Conservation (phyloP, 1,284 basidiomycete genomes). For the Naganishia albida region DNA sequence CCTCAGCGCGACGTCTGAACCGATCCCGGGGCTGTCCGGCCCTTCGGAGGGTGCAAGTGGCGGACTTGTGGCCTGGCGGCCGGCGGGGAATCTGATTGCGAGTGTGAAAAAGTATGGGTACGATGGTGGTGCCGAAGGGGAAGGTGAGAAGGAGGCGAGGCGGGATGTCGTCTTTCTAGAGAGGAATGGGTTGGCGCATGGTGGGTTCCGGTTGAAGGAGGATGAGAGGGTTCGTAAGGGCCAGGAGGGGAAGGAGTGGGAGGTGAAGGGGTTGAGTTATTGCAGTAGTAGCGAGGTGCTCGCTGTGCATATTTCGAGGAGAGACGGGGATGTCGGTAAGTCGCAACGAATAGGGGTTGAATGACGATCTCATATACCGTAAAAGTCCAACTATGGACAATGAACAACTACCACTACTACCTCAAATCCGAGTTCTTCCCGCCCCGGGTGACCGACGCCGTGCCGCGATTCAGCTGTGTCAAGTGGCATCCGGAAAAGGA, state of each 20-base stretch:
- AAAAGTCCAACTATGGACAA: slow-evolving; percentile 90
- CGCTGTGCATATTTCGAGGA: slow-evolving; percentile 75
- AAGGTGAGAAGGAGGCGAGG: slow-evolving; percentile 57
- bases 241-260: slow-evolving; percentile 55
- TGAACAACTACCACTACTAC: slow-evolving; percentile 95
- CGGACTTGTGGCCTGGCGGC: slow-evolving; percentile 71
- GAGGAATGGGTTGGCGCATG: slow-evolving; percentile 87
- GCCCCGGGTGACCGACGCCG: slow-evolving; percentile 47
- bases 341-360: slow-evolving; percentile 16
- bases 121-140: slow-evolving; percentile 66
- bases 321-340: slow-evolving; percentile 67
- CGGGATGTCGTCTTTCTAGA: slow-evolving; percentile 95
- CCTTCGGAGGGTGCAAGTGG: slow-evolving; percentile 36
- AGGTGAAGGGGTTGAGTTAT: slow-evolving; percentile 78
- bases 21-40: slow-evolving; percentile 78
- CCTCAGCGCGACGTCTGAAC: slow-evolving; percentile 83
- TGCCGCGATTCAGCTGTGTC: slow-evolving; percentile 66
- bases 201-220: slow-evolving; percentile 77
- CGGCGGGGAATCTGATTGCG: slow-evolving; percentile 83
- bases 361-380: not conserved
- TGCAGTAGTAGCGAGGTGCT: slow-evolving; percentile 85
- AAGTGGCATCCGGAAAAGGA: slow-evolving; percentile 86
- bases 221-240: slow-evolving; percentile 42
- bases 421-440: slow-evolving; percentile 82
- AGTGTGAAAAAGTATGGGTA: slow-evolving; percentile 78